phyloP scores from a whole-genome alignment of 345 rosid genomes.

The Sonneratia caseolaris region DNA sequence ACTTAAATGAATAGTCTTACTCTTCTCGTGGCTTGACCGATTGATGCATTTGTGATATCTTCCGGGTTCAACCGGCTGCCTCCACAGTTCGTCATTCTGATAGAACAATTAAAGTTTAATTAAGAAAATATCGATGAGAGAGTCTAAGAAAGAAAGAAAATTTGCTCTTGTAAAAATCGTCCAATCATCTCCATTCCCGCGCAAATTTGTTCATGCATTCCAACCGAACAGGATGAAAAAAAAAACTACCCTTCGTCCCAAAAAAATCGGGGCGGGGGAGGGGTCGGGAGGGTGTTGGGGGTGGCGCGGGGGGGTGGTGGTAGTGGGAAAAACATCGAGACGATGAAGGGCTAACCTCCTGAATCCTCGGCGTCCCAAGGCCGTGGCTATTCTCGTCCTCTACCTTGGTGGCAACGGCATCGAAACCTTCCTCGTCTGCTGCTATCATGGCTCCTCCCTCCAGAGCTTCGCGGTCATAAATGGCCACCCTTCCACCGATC shows the following conservation, averaged over 20 bases:
- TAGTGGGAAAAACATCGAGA: neutral
- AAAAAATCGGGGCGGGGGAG: too few species aligned
- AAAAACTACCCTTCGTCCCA: neutral
- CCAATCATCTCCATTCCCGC: slow-evolving; percentile 1
- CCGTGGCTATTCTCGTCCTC: neutral
- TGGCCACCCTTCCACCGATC: neutral
- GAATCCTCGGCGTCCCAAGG: neutral
- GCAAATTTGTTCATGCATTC: neutral
- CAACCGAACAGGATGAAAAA: too few species aligned
- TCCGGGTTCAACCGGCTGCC: slow-evolving; percentile 22
- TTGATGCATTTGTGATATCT: slow-evolving; percentile 37
- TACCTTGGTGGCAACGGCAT: neutral
- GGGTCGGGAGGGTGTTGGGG: too few species aligned
- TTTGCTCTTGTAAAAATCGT: neutral
- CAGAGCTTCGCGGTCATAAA: neutral
- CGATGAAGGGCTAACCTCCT: neutral
- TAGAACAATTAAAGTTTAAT: neutral
- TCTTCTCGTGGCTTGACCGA: slow-evolving; percentile 27
- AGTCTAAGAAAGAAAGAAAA: neutral
- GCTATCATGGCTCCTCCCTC: neutral
- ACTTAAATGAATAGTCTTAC: slow-evolving; percentile 15
- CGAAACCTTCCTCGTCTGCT: neutral
- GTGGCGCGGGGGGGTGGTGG: too few species aligned
- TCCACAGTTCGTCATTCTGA: slow-evolving; percentile 50
- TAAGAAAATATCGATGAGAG: neutral